A percentile compares a stretch with the other conserved stretches of the same genome.
Evolutionary conservation across 2,329 filamentous ascomycete species (phyloP).

Genomic region (Dactylonectria macrodidyma): DNA sequence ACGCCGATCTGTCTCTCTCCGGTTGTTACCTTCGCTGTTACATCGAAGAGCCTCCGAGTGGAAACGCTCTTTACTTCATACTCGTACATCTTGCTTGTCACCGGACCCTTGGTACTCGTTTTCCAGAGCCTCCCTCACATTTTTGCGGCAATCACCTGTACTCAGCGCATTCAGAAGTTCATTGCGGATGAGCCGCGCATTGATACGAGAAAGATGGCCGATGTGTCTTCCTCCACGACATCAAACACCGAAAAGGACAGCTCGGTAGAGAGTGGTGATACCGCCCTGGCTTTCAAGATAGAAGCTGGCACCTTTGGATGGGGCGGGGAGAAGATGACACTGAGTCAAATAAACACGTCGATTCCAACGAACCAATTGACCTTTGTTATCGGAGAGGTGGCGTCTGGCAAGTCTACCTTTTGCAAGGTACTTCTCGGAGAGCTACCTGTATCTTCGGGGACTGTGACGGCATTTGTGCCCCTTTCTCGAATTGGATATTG

Average conservation of each 20-base stretch:
- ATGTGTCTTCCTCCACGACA: background rate
- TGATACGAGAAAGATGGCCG: constrained; percentile 39
- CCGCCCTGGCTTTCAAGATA: constrained; percentile 32
- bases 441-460: constrained; percentile 40
- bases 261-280: rapidly evolving
- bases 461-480: constrained; percentile 28
- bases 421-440: constrained; percentile 55
- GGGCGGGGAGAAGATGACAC: constrained; percentile 43
- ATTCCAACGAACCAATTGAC: constrained; percentile 46
- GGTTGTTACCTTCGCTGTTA: constrained; percentile 51
- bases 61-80: constrained; percentile 53
- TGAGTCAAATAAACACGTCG: constrained; percentile 36
- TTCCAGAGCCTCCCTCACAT: constrained; percentile 53
- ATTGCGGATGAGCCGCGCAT: constrained; percentile 48
- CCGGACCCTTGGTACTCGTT: constrained; percentile 49
- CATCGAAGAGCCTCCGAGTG: constrained; percentile 42
- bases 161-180: constrained; percentile 55
- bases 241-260: constrained; percentile 27
- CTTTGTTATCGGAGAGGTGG: constrained; percentile 56
- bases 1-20: constrained; percentile 55
- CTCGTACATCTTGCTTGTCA: constrained; percentile 54
- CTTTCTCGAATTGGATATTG: constrained; percentile 50
- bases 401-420: constrained; percentile 55
- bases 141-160: constrained; percentile 51
- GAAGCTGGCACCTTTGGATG: constrained; percentile 45